phyloP scores from a whole-genome alignment of 176 grass and related monocot genomes.

The Elaeis guineensis region DNA sequence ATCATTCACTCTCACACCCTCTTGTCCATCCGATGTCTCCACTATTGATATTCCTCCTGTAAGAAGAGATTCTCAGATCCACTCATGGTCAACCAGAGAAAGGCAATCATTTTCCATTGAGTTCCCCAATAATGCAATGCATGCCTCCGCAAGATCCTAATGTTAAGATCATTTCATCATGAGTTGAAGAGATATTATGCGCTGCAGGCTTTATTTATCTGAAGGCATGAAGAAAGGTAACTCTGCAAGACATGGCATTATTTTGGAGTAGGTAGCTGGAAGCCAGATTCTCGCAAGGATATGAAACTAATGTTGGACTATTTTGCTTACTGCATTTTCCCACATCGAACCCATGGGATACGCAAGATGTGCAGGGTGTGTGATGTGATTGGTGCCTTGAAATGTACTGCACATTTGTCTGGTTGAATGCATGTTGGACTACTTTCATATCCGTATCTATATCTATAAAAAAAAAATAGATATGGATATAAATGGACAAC shows the following conservation, averaged over 20 bases:
- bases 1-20: conserved; percentile 7
- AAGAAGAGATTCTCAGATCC: conserved; percentile 12
- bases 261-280: neutral
- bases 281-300: too few relatives aligned
- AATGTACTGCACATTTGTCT: too few relatives aligned
- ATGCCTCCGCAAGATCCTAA: conserved; percentile 19
- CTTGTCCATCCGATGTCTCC: conserved; percentile 8
- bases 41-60: conserved; percentile 13
- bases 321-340: too few relatives aligned
- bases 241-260: neutral
- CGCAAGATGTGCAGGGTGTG: too few relatives aligned
- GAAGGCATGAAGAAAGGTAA: conserved; percentile 34
- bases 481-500: too few relatives aligned
- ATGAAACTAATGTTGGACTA: too few relatives aligned
- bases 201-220: conserved; percentile 17
- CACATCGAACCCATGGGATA: too few relatives aligned
- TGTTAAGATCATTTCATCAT: neutral
- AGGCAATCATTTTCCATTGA: conserved; percentile 17
- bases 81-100: conserved; percentile 17
- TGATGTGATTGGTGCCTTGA: too few relatives aligned
- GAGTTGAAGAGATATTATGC: conserved; percentile 27
- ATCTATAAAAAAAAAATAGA: too few relatives aligned
- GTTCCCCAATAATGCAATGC: conserved; percentile 7
- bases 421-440: too few relatives aligned
- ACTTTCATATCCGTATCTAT: too few relatives aligned